Evolutionary conservation across 768 basidiomycete species (phyloP).

Genomic region (Leccinum pellstonianum): DNA sequence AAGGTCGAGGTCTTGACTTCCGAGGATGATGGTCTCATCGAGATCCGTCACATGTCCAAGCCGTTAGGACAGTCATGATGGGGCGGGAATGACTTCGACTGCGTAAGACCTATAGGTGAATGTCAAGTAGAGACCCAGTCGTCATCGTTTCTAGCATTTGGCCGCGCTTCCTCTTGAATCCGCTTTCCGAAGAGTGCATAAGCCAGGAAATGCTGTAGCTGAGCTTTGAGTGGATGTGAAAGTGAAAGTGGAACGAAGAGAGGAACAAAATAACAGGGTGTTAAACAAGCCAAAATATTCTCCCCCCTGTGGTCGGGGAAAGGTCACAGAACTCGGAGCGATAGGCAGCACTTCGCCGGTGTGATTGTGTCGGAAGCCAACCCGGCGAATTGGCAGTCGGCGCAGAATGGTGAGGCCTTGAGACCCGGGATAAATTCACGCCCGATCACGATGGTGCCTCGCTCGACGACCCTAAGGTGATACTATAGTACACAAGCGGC

Average conservation of each 20-base stretch:
- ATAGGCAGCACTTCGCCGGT: not conserved
- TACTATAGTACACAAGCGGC: no score
- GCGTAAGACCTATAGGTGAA: constrained; percentile 65
- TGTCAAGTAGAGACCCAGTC: constrained; percentile 60
- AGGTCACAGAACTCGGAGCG: constrained; percentile 7
- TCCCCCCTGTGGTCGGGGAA: constrained; percentile 22
- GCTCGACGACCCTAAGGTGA: no score
- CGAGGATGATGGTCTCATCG: no score
- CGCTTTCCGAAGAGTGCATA: constrained; percentile 40
- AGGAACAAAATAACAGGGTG: constrained; percentile 30
- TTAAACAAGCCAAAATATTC: constrained; percentile 28
- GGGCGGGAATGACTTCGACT: constrained; percentile 60
- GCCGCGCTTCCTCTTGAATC: constrained; percentile 50
- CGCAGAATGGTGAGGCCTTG: no score
- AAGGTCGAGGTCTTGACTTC: no score
- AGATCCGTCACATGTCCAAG: no score
- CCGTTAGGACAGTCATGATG: constrained; percentile 26
- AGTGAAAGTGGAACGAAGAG: constrained; percentile 20
- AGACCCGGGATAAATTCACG: no score
- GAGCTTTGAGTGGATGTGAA: constrained; percentile 17
- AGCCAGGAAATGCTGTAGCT: constrained; percentile 21
- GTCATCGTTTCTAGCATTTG: constrained; percentile 53
- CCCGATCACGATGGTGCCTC: no score
- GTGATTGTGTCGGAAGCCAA: no score
- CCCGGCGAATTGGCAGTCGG: no score